Conservation (phyloP, 129 eudicot genomes). For the Mikania micrantha region DNA sequence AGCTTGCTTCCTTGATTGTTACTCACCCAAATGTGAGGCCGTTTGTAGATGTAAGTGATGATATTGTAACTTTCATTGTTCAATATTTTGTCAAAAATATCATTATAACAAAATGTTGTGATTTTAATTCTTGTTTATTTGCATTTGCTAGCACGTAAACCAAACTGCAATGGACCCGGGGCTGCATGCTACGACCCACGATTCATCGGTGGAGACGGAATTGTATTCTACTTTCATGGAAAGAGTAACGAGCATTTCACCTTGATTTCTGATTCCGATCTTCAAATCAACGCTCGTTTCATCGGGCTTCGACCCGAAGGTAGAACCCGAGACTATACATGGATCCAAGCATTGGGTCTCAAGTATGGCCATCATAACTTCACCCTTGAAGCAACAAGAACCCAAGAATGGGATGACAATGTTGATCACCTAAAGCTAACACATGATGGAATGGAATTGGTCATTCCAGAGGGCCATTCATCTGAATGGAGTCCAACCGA, state of each 20-base stretch:
- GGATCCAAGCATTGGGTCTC: constrained; percentile 60
- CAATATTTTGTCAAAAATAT: no score
- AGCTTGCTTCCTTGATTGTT: constrained; percentile 46
- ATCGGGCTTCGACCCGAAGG: constrained; percentile 51
- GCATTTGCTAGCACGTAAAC: constrained; percentile 33
- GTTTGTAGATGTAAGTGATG: constrained; percentile 42
- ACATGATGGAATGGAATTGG: constrained; percentile 17
- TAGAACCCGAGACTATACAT: constrained; percentile 48
- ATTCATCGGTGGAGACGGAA: constrained; percentile 61
- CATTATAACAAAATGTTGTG: no score
- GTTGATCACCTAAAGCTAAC: constrained; percentile 38
- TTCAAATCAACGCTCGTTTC: constrained; percentile 55
- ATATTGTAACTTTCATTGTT: no score
- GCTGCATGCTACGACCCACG: constrained; percentile 61
- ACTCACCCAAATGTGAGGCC: constrained; percentile 46
- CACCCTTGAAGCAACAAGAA: constrained; percentile 43
- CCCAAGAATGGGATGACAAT: constrained; percentile 37
- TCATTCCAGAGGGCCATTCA: constrained; percentile 40
- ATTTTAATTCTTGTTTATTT: no score
- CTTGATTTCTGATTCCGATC: constrained; percentile 37
- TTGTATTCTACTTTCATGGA: constrained; percentile 55
- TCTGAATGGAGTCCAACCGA: constrained; percentile 42
- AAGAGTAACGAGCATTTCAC: constrained; percentile 42
- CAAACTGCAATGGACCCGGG: constrained; percentile 55
- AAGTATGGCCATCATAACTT: constrained; percentile 39